Evolutionary conservation across 495 filamentous ascomycete species (phyloP), one percentile per base, ranked within the genome.

Genomic region (Tuber umbilicatum): DNA sequence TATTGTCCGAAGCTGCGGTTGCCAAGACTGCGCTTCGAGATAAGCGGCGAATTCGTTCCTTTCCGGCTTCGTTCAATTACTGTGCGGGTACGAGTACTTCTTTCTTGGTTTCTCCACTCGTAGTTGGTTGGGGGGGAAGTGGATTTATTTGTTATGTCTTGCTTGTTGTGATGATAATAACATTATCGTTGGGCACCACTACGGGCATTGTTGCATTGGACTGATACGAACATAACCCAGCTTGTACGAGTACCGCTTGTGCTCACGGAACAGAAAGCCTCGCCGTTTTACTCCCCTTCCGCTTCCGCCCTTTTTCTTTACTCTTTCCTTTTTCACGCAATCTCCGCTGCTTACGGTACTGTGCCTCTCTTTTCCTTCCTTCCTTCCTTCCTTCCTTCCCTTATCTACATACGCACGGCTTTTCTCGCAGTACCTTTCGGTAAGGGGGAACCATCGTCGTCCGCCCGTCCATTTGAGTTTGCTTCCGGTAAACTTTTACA

Each of bases 311-410:
- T 31, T 31, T 55, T 5, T 64, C 23, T 55, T 31, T 27, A 5
- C n/a, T 64, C 27, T 27, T 64, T 64, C 55, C 55, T 35, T 35
- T 64, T 64, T 35, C 27, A 64, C n/a, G 27, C 12, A 64, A 16
- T 35, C 27, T 35, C 55, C 55, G 14, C 55, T 14, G 27, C 27
- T 35, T 35, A 5, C 55, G 12, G 55, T 5, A 35, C 55, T 16
- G 12, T 64, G 2, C 55, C 50, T 70, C 47, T 70, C 69, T 73
- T 23, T 45, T 45, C 37, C 37, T 69, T 42, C 37, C 43, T 55
- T 75, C 39, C 38, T 69, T 74, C 23, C 45, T 40, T 43, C 5
- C 23, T 37, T 43, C 70, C 50, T 60, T 74, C 21, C 40, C 37
- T 40, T 31, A 27, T 73, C 68, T 70, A 41, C 40, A 5, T 17